These are phyloP conservation scores for Alternaria rosae DNA, from an alignment of 2,329 filamentous ascomycete genomes.

Conservation along the genomic window DNA sequence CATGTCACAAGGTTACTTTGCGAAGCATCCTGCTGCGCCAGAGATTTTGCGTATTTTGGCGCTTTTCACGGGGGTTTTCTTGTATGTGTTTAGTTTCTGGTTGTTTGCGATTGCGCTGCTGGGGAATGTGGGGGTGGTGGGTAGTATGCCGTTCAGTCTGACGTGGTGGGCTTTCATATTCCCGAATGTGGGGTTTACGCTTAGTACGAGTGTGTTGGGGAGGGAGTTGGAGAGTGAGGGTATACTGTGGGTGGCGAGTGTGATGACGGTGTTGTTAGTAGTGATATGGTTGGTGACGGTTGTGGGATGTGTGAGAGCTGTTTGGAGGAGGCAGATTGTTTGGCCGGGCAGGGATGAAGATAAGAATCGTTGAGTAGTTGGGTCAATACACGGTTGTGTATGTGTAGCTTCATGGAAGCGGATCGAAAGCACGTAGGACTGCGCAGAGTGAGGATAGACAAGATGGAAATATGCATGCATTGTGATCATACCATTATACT, in stretches of 20 bases:
- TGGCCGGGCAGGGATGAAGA: conserved; percentile 57
- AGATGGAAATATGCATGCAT: too few species aligned
- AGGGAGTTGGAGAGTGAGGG: conserved; percentile 39
- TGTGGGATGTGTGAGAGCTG: conserved; percentile 57
- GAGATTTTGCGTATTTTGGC: conserved; percentile 53
- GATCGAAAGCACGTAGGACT: too few species aligned
- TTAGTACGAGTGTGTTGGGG: conserved; percentile 48
- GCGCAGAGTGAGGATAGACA: too few species aligned
- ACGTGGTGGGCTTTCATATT: conserved; percentile 66
- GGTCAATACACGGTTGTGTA: too few species aligned
- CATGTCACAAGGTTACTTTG: conserved; percentile 30
- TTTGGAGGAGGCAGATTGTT: conserved; percentile 60
- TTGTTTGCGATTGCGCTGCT: conserved; percentile 55
- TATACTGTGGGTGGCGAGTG: conserved; percentile 51
- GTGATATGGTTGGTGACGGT: conserved; percentile 61
- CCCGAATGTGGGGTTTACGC: conserved; percentile 50
- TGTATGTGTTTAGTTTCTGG: conserved; percentile 69
- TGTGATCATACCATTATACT: too few species aligned
- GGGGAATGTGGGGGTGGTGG: conserved; percentile 23
- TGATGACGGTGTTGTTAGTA: conserved; percentile 60
- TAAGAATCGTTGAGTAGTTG: conserved; percentile 21
- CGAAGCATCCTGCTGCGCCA: conserved; percentile 22
- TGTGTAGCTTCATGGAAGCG: too few species aligned
- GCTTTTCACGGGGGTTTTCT: conserved; percentile 57
- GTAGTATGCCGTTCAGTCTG: conserved; percentile 60